These are phyloP conservation scores for Pythium vanterpoolii DNA, from an alignment of 352 stramenopile species.

Conservation along the genomic window DNA sequence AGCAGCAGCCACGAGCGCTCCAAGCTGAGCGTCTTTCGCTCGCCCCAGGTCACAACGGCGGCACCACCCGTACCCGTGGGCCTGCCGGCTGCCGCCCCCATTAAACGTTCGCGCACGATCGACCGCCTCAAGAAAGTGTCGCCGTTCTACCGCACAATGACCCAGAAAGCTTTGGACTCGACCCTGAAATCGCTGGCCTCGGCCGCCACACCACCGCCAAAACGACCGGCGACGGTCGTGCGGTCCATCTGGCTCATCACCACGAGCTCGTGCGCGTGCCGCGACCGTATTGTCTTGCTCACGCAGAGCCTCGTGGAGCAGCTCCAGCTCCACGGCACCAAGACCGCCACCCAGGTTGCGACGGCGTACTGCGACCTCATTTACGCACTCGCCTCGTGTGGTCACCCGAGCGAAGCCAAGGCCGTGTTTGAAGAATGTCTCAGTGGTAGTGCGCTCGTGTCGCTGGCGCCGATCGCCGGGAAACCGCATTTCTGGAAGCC, in stretches of 20 bases:
- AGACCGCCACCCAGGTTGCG: constrained; percentile 20
- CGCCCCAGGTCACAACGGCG: neutral
- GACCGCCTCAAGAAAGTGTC: constrained; percentile 27
- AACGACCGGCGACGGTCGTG: constrained; percentile 15
- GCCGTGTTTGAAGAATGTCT: constrained; percentile 50
- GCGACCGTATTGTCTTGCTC: constrained; percentile 16
- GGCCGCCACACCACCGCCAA: neutral
- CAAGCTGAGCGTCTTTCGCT: constrained; percentile 11
- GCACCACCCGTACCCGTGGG: neutral
- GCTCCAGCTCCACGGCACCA: constrained; percentile 18
- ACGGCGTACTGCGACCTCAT: constrained; percentile 41
- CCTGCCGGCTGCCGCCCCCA: constrained; percentile 15
- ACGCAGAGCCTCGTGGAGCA: constrained; percentile 27
- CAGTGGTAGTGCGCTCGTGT: constrained; percentile 24
- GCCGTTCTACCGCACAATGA: constrained; percentile 43
- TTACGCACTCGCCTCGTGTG: constrained; percentile 29
- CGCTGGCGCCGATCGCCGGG: constrained; percentile 28
- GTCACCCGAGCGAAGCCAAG: constrained; percentile 41
- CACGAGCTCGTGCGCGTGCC: constrained; percentile 29
- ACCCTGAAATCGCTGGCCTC: constrained; percentile 16
- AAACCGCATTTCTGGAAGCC: constrained; percentile 34
- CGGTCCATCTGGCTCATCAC: constrained; percentile 43
- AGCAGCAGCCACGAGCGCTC: constrained; percentile 13
- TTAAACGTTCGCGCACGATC: constrained; percentile 42
- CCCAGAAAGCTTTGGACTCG: constrained; percentile 29